These are phyloP conservation scores for Penicillium antarcticum DNA, from an alignment of 495 filamentous ascomycete species.

Conservation along the genomic window DNA sequence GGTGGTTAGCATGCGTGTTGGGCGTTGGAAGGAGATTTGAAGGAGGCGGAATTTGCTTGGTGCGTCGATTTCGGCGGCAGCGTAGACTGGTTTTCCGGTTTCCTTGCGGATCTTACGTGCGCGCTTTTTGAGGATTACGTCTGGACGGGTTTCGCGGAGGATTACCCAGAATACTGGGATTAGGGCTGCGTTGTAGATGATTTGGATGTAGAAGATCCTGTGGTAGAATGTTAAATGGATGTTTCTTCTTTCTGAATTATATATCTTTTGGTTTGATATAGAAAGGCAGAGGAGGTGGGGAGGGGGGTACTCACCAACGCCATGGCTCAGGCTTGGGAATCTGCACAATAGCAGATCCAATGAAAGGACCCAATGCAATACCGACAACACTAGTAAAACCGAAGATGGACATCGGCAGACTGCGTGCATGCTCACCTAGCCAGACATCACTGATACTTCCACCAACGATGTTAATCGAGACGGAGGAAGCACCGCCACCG, in stretches of 20 bases:
- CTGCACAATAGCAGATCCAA: constrained; percentile 37
- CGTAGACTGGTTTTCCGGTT: constrained; percentile 49
- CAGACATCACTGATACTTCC: constrained; percentile 46
- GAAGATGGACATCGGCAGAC: constrained; percentile 44
- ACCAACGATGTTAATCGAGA: constrained; percentile 45
- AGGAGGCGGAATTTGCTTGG: constrained; percentile 22
- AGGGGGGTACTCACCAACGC: constrained; percentile 33
- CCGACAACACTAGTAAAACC: constrained; percentile 43
- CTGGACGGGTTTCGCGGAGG: constrained; percentile 39
- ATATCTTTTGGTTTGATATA: neutral
- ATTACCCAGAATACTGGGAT: constrained; percentile 42
- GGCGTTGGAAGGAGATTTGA: constrained; percentile 40
- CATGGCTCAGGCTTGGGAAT: constrained; percentile 37
- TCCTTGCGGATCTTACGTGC: constrained; percentile 60
- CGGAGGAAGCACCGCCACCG: constrained; percentile 45
- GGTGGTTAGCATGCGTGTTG: constrained; percentile 46
- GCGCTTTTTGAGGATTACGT: constrained; percentile 55
- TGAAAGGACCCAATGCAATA: constrained; percentile 47
- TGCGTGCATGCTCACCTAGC: constrained; percentile 36
- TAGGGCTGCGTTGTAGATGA: constrained; percentile 46
- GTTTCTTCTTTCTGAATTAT: neutral
- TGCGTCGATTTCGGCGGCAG: constrained; percentile 28
- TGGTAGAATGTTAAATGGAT: too few species aligned
- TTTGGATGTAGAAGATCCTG: constrained; percentile 51
- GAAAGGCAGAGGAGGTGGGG: neutral